Evolutionary conservation across 805 yeast genomes (phyloP), one percentile per base, ranked within the genome.

Genomic region (Yamadazyma phyllophila): DNA sequence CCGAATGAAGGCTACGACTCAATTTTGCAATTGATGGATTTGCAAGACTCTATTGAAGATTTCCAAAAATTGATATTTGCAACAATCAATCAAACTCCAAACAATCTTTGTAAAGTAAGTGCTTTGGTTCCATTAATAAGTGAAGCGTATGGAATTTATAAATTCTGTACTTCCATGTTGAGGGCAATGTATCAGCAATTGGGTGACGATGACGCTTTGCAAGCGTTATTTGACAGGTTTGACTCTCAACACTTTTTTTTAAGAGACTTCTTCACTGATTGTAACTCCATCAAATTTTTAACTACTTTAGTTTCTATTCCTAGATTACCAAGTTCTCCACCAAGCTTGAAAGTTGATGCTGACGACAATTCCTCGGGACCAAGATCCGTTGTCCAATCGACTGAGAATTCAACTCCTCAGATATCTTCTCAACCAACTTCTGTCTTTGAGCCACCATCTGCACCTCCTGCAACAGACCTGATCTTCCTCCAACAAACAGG

Each of bases 1-100:
- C 97, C 97, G 5, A 90, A 92, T 60, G 96, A 90, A 67, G 98
- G 98, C 6, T 91, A 85, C 62, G 96, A 92, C 60, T 83, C 96
- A 0, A 81, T 92, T 49, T 62, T 88, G 52, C 97, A 89, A 61
- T 72, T 92, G 56, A 83, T 89, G 88, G 80, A 81, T 37, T 70
- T 92, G 46, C 97, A 90, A 65, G 97, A 92, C 59, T 72, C 81
- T 15, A 79, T 90, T 43, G 92, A 88, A 60, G 85, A 84, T 50
- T 80, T 88, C 48, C 90, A 86, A 54, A 80, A 85, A 49, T 67
- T 87, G 33, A 77, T 91, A 9, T 85, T 92, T 60, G 82, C 95
- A 0, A 75, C 85, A 5, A 72, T 90, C 43, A 74, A 79, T 27
- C 81, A 78, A 42, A 77, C 83, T 13, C 76, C 78, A 24, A 66